A percentile compares a stretch with the other conserved stretches of the same genome.
Evolutionary conservation across 495 filamentous ascomycete genomes (phyloP).

Genomic region (Xylaria longipes): DNA sequence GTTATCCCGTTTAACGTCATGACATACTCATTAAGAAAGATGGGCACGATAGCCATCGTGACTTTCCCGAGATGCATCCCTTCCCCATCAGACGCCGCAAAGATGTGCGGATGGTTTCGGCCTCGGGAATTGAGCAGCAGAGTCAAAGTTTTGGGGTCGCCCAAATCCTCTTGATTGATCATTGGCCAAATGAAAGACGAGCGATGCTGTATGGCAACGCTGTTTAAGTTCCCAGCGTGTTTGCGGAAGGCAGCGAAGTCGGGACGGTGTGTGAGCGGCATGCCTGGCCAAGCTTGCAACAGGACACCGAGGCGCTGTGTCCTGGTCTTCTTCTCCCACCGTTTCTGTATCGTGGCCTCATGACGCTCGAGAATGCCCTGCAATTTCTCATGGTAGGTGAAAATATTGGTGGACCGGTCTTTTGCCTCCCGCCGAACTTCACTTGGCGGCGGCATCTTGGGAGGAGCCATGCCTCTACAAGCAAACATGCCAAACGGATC

Average conservation of each 20-base stretch:
- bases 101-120: slow-evolving; percentile 50
- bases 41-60: slow-evolving; percentile 39
- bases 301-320: slow-evolving; percentile 51
- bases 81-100: slow-evolving; percentile 48
- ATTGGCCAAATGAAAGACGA: slow-evolving; percentile 58
- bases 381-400: slow-evolving; percentile 33
- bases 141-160: slow-evolving; percentile 47
- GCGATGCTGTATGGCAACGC: slow-evolving; percentile 29
- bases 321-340: slow-evolving; percentile 57
- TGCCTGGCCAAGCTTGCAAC: slow-evolving; percentile 53
- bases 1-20: slow-evolving; percentile 53
- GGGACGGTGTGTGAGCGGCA: slow-evolving; percentile 56
- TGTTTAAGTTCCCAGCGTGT: slow-evolving; percentile 30
- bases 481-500: slow-evolving; percentile 1
- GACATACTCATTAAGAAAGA: slow-evolving; percentile 47
- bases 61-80: slow-evolving; percentile 42
- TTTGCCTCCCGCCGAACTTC: slow-evolving; percentile 20
- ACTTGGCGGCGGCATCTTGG: neutral
- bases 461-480: slow-evolving; percentile 1
- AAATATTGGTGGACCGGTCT: slow-evolving; percentile 13
- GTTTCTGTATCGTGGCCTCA: slow-evolving; percentile 52
- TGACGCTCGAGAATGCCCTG: slow-evolving; percentile 47
- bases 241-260: slow-evolving; percentile 54
- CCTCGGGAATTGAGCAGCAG: slow-evolving; percentile 58
- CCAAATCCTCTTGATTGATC: slow-evolving; percentile 65